Conservation (phyloP, 2,329 filamentous ascomycete genomes). For the Xylariaceae sp. region DNA sequence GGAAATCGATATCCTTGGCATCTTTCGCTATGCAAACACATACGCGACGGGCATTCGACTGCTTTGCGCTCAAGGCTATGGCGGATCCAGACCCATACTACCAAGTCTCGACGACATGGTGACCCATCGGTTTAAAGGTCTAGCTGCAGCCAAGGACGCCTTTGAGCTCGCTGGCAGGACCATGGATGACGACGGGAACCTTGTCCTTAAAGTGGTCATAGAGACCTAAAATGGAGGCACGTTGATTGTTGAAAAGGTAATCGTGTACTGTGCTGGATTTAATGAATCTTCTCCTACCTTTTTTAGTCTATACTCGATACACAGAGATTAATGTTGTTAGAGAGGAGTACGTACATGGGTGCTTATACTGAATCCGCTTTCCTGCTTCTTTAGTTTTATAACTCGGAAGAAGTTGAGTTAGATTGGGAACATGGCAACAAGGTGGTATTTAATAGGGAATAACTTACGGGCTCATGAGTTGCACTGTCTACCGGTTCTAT, state of each 20-base stretch:
- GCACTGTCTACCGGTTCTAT: not conserved
- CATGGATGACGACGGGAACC: conserved; percentile 68
- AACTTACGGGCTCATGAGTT: not conserved
- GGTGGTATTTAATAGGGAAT: not conserved
- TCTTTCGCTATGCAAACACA: conserved; percentile 80
- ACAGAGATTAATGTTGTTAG: not conserved
- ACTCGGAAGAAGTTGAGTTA: not conserved
- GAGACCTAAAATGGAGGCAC: conserved; percentile 50
- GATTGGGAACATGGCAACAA: not conserved
- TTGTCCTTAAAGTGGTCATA: conserved; percentile 76
- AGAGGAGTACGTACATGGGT: not conserved
- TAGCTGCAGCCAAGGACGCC: conserved; percentile 66
- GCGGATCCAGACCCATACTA: conserved; percentile 52
- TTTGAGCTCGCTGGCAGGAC: conserved; percentile 76
- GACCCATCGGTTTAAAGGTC: conserved; percentile 73
- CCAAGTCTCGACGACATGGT: conserved; percentile 74
- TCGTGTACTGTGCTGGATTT: not conserved
- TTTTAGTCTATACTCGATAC: not conserved
- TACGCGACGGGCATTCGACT: conserved; percentile 74
- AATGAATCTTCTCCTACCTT: not conserved
- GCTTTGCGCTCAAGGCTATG: conserved; percentile 53
- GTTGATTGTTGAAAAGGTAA: not conserved
- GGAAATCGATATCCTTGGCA: conserved; percentile 78
- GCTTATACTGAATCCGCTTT: not conserved
- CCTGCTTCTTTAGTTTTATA: not conserved